Base-by-base conservation (phyloP, 2,329 filamentous ascomycete genomes). In the Drechmeria coniospora region DNA sequence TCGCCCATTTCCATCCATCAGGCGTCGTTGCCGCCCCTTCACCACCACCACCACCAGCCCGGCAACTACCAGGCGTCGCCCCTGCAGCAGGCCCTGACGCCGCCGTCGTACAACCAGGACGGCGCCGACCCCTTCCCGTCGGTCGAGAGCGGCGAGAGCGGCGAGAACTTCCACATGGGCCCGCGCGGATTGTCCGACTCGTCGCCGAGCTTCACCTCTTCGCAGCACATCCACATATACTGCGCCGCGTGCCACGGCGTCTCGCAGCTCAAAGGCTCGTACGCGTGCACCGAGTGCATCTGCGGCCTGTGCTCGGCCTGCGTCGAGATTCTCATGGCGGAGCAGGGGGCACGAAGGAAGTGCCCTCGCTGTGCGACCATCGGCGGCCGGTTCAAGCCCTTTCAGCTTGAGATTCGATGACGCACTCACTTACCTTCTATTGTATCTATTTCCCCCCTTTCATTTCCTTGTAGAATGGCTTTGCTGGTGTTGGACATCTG, bases 271-370 rank as follows among this genome's bases (percentile, higher is more conserved):
- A 77, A 74, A 44, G 79, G 87, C 43, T 90, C 82, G 19, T 94
- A 84, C 46, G 87, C 87, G 14, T 95, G 87, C 51, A 93, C 86
- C 1, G 86, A 94, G 52, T 95, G 90, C 51, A 92, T 95, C 37
- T 92, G 83, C 49, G 87, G 86, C 11, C 68, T 95, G 27, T 95
- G 90, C 52, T 73, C 77, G 37, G 74, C 83, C 33, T 95, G 87
- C 44, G 83, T 94, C 32, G 78, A 84, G 43, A 72, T 81, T 19
- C 61, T 87, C 30, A 74, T 82, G 54, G 70, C 68, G 40, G 79
- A 83, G 48, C 77, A 83, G 48, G 74, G 78, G 27, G 78, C 79
- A 9, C 59, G 78, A 35, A 69, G 77, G 43, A 80, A 79, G 48
- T 90, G 81, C 56, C 80, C 81, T 32, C 67, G 75, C 38, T 90